Conservation (phyloP, 768 basidiomycete genomes). For the Suillus clintonianus region DNA sequence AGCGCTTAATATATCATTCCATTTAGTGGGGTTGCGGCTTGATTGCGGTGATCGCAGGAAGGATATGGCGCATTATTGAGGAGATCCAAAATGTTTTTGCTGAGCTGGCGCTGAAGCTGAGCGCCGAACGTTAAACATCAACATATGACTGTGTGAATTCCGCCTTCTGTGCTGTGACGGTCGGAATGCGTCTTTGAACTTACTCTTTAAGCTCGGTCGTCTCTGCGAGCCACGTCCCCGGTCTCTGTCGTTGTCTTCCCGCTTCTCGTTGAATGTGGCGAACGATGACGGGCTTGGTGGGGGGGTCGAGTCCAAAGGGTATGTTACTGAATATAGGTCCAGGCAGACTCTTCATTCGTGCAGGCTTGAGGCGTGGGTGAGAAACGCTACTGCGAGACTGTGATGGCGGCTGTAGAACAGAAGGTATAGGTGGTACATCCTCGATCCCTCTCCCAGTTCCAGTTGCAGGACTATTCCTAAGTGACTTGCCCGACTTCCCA, state of each 20-base stretch:
- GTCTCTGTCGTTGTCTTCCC: conserved; percentile 25
- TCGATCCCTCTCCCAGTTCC: conserved; percentile 14
- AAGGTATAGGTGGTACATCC: conserved; percentile 30
- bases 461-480: conserved; percentile 17
- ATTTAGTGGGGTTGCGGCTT: no score
- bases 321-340: conserved; percentile 24
- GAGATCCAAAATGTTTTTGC: no score
- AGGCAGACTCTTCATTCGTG: conserved; percentile 58
- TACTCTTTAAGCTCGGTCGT: conserved; percentile 33
- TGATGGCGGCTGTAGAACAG: conserved; percentile 13
- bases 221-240: conserved; percentile 26
- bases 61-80: no score
- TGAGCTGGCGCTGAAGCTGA: no score
- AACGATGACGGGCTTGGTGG: conserved; percentile 31
- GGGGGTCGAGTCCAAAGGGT: conserved; percentile 20
- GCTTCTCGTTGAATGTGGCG: conserved; percentile 22
- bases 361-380: conserved; percentile 10
- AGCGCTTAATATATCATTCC: no score
- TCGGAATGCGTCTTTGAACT: conserved; percentile 32
- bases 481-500: conserved; percentile 31
- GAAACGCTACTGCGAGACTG: not conserved
- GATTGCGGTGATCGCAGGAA: no score
- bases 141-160: no score
- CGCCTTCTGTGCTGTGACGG: conserved; percentile 34
- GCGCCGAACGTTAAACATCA: no score